Evolutionary conservation across 345 rosid species (phyloP).

Genomic region (Citrus reticulata): DNA sequence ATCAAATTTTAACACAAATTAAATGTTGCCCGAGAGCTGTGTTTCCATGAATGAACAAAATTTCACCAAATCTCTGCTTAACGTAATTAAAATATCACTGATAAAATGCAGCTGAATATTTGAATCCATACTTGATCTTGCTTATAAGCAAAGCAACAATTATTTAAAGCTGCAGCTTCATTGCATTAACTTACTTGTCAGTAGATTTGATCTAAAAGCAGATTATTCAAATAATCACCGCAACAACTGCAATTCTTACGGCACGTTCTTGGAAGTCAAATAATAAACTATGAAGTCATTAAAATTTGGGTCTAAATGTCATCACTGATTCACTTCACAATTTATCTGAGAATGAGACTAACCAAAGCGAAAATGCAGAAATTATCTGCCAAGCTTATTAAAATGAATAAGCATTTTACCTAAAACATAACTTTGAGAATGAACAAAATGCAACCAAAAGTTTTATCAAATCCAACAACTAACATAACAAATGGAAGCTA

Average conservation of each 20-base stretch:
- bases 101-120: not conserved
- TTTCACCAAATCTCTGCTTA: not conserved
- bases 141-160: not conserved
- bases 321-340: not conserved
- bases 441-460: not conserved
- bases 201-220: too few species aligned
- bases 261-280: not conserved
- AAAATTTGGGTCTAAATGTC: not conserved
- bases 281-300: not conserved
- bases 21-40: not conserved
- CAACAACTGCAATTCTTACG: not conserved
- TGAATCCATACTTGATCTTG: not conserved
- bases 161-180: not conserved
- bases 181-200: too few species aligned
- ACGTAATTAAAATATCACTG: not conserved
- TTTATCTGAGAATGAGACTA: not conserved
- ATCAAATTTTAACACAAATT: not conserved
- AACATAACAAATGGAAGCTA: slow-evolving; percentile 3
- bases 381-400: not conserved
- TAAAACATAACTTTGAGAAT: not conserved
- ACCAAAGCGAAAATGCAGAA: not conserved
- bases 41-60: not conserved
- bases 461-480: not conserved
- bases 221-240: too few species aligned
- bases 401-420: not conserved